Conservation (phyloP, 768 basidiomycete genomes). For the Termitomyces sp. region DNA sequence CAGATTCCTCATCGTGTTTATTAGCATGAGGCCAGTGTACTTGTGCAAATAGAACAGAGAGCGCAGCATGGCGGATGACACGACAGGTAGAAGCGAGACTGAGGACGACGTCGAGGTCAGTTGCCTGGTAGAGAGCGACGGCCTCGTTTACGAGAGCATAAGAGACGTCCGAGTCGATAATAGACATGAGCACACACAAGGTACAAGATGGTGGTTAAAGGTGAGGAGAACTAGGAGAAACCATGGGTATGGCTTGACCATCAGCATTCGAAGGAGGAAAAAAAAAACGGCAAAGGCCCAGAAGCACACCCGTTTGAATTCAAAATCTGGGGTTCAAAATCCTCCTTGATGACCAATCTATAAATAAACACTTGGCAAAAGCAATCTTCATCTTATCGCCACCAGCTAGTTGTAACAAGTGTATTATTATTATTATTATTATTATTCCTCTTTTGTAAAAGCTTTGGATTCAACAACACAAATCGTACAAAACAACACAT, state of each 20-base stretch:
- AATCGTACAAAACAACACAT: background rate
- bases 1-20: conserved; percentile 28
- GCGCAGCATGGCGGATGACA: conserved; percentile 20
- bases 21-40: conserved; percentile 36
- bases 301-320: conserved; percentile 13
- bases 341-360: conserved; percentile 14
- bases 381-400: conserved; percentile 12
- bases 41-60: conserved; percentile 26
- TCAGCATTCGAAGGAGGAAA: conserved; percentile 13
- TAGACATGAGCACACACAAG: background rate
- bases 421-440: too few species aligned
- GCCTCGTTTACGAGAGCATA: conserved; percentile 20
- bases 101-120: conserved; percentile 15
- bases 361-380: conserved; percentile 15
- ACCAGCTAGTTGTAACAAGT: too few species aligned
- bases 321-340: conserved; percentile 23
- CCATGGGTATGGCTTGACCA: conserved; percentile 12
- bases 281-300: conserved; percentile 10
- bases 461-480: background rate
- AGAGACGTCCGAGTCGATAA: conserved; percentile 17
- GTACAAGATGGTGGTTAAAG: conserved; percentile 4
- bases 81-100: conserved; percentile 22
- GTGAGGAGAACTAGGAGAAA: conserved; percentile 3
- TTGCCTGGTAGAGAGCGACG: conserved; percentile 9
- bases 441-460: background rate